Conservation (phyloP, 108 stramenopile genomes). For the Cyclotella atomus region DNA sequence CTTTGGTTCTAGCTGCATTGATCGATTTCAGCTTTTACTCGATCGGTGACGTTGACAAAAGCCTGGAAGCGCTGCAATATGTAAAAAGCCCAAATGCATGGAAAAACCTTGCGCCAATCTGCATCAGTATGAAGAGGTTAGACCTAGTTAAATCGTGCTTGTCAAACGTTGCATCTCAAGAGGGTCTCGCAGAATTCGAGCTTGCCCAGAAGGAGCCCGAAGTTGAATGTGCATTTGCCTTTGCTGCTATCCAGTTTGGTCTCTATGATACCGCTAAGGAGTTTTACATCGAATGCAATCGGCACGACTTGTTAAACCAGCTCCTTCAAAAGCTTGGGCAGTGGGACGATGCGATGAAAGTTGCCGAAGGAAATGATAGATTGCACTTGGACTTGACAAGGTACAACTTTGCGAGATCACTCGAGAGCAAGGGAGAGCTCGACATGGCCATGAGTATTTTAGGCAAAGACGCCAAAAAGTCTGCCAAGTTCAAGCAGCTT, state of each 20-base stretch:
- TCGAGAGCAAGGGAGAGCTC: constrained; percentile 39
- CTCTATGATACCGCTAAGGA: constrained; percentile 60
- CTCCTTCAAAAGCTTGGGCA: constrained; percentile 58
- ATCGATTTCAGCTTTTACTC: constrained; percentile 67
- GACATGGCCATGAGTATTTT: not conserved
- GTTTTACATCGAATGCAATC: constrained; percentile 62
- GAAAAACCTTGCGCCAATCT: constrained; percentile 81
- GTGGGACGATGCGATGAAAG: constrained; percentile 58
- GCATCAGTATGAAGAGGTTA: constrained; percentile 69
- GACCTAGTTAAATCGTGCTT: constrained; percentile 83
- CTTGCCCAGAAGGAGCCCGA: constrained; percentile 51
- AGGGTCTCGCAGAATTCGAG: constrained; percentile 62
- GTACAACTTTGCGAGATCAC: constrained; percentile 42
- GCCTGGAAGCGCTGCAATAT: constrained; percentile 57
- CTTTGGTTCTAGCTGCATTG: constrained; percentile 42
- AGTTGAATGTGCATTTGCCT: constrained; percentile 52
- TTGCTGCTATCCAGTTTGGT: constrained; percentile 72
- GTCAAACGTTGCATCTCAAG: constrained; percentile 63
- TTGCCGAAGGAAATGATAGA: constrained; percentile 60
- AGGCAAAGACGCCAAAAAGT: constrained; percentile 5
- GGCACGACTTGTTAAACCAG: constrained; percentile 63
- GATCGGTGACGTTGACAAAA: constrained; percentile 67
- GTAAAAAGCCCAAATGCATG: constrained; percentile 61
- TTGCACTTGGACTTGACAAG: constrained; percentile 63
- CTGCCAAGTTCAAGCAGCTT: constrained; percentile 25